Conservation (phyloP, 176 grass and related monocot genomes). For the Ensete glaucum region DNA sequence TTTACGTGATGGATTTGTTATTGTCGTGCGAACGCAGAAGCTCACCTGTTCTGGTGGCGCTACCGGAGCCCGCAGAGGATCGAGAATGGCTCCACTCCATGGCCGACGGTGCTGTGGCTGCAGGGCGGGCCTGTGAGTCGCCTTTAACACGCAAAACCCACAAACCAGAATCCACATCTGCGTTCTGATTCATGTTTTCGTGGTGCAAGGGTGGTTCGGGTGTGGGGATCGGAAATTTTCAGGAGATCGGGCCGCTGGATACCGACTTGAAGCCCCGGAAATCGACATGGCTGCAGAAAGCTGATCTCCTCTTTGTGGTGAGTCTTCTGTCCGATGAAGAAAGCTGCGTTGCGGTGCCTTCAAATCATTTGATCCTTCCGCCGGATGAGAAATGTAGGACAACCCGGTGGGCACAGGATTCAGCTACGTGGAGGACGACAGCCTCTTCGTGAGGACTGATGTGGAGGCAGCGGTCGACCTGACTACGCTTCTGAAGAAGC, state of each 20-base stretch:
- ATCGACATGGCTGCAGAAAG: slow-evolving; percentile 73
- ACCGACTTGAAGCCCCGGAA: slow-evolving; percentile 38
- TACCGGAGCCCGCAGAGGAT: slow-evolving; percentile 55
- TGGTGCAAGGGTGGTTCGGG: background rate
- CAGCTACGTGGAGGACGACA: slow-evolving; percentile 71
- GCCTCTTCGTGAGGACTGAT: slow-evolving; percentile 51
- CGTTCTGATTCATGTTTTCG: background rate
- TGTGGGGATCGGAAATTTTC: slow-evolving; percentile 63
- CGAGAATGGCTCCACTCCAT: slow-evolving; percentile 25
- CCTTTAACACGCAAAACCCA: background rate
- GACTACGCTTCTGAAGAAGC: slow-evolving; percentile 37
- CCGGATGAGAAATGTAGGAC: slow-evolving; percentile 32
- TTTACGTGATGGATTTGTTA: background rate
- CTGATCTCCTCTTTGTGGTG: slow-evolving; percentile 81
- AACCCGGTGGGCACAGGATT: slow-evolving; percentile 83
- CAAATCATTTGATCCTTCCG: background rate
- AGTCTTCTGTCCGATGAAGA: background rate
- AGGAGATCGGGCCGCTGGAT: slow-evolving; percentile 66
- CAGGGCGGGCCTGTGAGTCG: slow-evolving; percentile 63
- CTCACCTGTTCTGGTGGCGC: slow-evolving; percentile 86
- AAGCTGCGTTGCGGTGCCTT: too few relatives aligned
- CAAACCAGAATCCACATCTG: background rate
- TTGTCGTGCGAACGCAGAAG: slow-evolving; percentile 29
- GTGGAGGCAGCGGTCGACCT: slow-evolving; percentile 40
- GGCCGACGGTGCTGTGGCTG: slow-evolving; percentile 76